A percentile compares a stretch with the other conserved stretches of the same genome.
Conservation (phyloP, 2,329 filamentous ascomycete genomes). For the Fusarium algeriense region DNA sequence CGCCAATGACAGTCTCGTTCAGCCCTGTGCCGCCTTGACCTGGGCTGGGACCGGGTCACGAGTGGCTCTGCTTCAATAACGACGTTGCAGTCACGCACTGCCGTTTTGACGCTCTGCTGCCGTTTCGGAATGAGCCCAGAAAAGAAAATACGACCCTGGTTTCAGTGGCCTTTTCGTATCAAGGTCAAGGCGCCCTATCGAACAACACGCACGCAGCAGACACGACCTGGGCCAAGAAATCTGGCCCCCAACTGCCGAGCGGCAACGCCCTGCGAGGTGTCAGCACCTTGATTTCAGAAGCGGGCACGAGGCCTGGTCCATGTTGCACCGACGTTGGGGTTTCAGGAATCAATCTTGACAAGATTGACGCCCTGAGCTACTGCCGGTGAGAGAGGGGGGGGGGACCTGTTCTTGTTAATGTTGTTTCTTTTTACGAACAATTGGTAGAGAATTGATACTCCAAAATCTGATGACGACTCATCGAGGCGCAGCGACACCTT, state of each 20-base stretch:
- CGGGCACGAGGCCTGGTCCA: not conserved
- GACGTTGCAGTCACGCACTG: constrained; percentile 19
- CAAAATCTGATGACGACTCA: constrained; percentile 31
- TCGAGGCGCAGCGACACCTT: constrained; percentile 40
- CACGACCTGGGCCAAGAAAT: not conserved
- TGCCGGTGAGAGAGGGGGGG: not conserved
- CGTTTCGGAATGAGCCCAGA: constrained; percentile 22
- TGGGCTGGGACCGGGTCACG: not conserved
- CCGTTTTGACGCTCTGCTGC: constrained; percentile 23
- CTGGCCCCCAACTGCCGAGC: constrained; percentile 41
- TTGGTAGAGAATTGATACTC: not conserved
- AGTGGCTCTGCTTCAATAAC: not conserved
- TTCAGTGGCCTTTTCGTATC: constrained; percentile 25
- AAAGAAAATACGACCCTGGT: constrained; percentile 21
- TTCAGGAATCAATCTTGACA: constrained; percentile 33
- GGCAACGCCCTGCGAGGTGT: constrained; percentile 36
- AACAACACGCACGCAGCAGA: not conserved
- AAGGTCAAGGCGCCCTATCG: constrained; percentile 16
- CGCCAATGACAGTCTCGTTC: constrained; percentile 20
- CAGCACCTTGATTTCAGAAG: constrained; percentile 41
- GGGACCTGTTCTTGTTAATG: not conserved
- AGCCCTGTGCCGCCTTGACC: constrained; percentile 29
- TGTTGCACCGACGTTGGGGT: constrained; percentile 32
- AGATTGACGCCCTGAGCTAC: constrained; percentile 17
- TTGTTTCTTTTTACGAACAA: not conserved